phyloP scores from a whole-genome alignment of 805 yeast species.

The Cyberlindnera sargentensis region DNA sequence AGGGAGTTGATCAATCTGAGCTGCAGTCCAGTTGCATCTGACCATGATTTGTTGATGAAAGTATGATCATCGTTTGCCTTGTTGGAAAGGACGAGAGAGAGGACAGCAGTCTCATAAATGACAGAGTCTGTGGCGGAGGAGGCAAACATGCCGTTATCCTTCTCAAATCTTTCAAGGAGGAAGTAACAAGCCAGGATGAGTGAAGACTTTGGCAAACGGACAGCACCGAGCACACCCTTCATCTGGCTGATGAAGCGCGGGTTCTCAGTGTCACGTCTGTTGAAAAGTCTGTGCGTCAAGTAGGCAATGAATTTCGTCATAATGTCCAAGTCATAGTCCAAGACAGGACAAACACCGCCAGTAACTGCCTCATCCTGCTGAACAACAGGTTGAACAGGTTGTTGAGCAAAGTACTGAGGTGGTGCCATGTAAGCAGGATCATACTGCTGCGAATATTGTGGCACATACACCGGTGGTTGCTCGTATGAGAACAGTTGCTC shows the following conservation, averaged over 20 bases:
- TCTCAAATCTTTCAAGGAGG: constrained; percentile 53
- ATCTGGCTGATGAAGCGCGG: constrained; percentile 50
- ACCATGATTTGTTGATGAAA: constrained; percentile 92
- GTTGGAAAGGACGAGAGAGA: constrained; percentile 77
- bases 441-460: constrained; percentile 1
- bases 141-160: constrained; percentile 27
- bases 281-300: constrained; percentile 62
- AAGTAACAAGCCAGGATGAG: constrained; percentile 75
- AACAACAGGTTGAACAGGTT: neutral
- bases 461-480: constrained; percentile 3
- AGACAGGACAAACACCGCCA: constrained; percentile 73
- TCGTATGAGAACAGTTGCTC: neutral
- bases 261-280: constrained; percentile 35
- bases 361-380: constrained; percentile 20
- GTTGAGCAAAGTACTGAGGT: constrained; percentile 1
- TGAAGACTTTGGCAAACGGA: constrained; percentile 81
- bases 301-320: constrained; percentile 81
- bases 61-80: constrained; percentile 96
- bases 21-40: constrained; percentile 84
- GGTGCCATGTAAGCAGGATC: neutral
- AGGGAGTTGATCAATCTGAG: constrained; percentile 51
- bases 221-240: constrained; percentile 69
- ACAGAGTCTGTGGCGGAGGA: constrained; percentile 26
- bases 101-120: constrained; percentile 50
- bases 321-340: constrained; percentile 70